phyloP scores from a whole-genome alignment of 169 alveolate species.

The Plasmodium gonderi region DNA sequence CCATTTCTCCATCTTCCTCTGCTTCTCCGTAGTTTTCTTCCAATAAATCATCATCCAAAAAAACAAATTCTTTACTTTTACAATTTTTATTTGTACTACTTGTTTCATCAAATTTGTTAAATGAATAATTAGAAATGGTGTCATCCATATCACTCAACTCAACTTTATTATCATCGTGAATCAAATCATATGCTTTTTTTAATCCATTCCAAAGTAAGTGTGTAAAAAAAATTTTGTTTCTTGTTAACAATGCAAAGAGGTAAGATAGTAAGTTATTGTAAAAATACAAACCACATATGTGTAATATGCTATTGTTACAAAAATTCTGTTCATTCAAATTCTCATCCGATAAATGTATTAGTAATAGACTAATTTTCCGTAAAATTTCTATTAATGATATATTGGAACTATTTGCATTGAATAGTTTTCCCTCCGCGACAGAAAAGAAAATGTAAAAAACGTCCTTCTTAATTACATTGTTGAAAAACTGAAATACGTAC shows the following conservation, averaged over 20 bases:
- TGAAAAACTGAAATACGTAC: slow-evolving; percentile 61
- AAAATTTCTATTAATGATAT: slow-evolving; percentile 50
- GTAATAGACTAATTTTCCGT: slow-evolving; percentile 40
- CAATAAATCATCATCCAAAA: slow-evolving; percentile 1
- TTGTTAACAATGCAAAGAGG: slow-evolving; percentile 1
- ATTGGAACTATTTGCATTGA: not conserved
- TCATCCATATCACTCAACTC: slow-evolving; percentile 41
- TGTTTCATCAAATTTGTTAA: slow-evolving; percentile 19
- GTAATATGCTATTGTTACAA: slow-evolving; percentile 31
- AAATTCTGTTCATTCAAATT: slow-evolving; percentile 36
- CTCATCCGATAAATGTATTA: slow-evolving; percentile 25
- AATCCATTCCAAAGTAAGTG: slow-evolving; percentile 29
- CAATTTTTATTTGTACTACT: not conserved
- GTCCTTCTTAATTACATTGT: slow-evolving; percentile 44
- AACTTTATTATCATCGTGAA: slow-evolving; percentile 19
- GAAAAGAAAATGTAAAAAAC: slow-evolving; percentile 42
- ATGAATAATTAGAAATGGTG: slow-evolving; percentile 43
- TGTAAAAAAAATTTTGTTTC: slow-evolving; percentile 30
- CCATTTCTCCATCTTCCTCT: not conserved
- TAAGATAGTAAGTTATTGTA: slow-evolving; percentile 40
- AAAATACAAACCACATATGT: slow-evolving; percentile 48
- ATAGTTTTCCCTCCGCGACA: slow-evolving; percentile 12
- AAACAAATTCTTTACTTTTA: not conserved
- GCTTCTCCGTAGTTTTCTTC: not conserved
- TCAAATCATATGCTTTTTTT: slow-evolving; percentile 10